Evolutionary conservation across 2,329 filamentous ascomycete species (phyloP), one percentile per base, ranked within the genome.

Genomic region (Aspergillus pseudonomiae): DNA sequence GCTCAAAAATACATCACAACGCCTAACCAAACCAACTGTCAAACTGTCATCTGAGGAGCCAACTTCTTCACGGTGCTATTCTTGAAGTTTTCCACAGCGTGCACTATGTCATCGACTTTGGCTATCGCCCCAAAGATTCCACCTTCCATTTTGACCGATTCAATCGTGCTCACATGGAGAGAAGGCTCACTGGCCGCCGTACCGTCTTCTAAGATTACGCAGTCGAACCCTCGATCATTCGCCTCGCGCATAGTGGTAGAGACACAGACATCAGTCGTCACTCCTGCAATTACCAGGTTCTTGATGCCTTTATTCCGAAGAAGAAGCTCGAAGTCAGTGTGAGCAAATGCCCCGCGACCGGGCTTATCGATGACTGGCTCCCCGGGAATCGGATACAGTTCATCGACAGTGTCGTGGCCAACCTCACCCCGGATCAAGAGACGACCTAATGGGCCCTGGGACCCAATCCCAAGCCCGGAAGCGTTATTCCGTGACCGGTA

Each of bases 221-320:
- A 84, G 69, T 86, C 84, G 63, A 84, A 86, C 0, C 83, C 84
- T 6, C 82, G 79, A 74, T 87, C 84, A 64, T 82, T 86, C 12
- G 83, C 85, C 70, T 87, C 84, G 24, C 84, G 77, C 73, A 86
- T 83, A 6, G 84, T 87, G 10, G 79, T 85, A 28, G 80, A 82
- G 3, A 87, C 83, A 67, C 83, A 85, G 14, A 84, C 83, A 71
- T 87, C 84, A 0, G 84, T 86, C 6, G 84, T 86, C 5, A 86
- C 83, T 5, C 85, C 85, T 19, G 79, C 81, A 19, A 86, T 69
- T 14, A 87, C 76, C 59, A 87, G 73, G 67, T 86, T 86, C 67
- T 77, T 82, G 19, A 86, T 74, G 0, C 83, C 82, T 60, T 80
- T 83, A 55, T 81, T 80, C n/a, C 80, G 78, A 30, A 87, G 75